Percentiles rank a stretch among this genome's conserved stretches.
Conservation (phyloP, 2,329 filamentous ascomycete species). For the Clarireedia sp. region DNA sequence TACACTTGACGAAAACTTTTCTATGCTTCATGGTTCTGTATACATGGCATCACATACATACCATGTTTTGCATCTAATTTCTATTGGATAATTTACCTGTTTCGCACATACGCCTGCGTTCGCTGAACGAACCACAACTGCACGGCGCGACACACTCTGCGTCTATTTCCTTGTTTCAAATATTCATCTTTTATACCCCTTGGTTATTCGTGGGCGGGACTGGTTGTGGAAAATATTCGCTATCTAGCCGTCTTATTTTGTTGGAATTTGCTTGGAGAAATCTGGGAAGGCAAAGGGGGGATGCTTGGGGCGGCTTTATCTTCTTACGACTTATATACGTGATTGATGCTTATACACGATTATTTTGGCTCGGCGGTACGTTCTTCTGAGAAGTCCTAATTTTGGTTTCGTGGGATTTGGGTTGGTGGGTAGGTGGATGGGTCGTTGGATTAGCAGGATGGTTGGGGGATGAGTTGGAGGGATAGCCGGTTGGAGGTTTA, state of each 20-base stretch:
- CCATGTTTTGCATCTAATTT: neutral
- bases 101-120: neutral
- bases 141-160: neutral
- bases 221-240: neutral
- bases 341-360: conserved; percentile 9
- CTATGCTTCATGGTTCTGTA: neutral
- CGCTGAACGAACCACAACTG: neutral
- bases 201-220: neutral
- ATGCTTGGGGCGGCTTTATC: neutral
- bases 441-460: no score
- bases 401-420: no score
- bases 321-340: conserved; percentile 1
- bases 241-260: neutral
- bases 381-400: neutral
- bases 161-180: neutral
- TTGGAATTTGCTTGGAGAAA: neutral
- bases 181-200: neutral
- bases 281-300: neutral
- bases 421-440: no score
- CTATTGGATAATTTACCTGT: neutral
- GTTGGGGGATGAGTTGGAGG: no score
- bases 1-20: neutral
- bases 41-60: conserved; percentile 3
- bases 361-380: neutral
- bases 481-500: no score